Evolutionary conservation across 2,329 filamentous ascomycete species (phyloP).

Genomic region (Fusarium marasasianum): DNA sequence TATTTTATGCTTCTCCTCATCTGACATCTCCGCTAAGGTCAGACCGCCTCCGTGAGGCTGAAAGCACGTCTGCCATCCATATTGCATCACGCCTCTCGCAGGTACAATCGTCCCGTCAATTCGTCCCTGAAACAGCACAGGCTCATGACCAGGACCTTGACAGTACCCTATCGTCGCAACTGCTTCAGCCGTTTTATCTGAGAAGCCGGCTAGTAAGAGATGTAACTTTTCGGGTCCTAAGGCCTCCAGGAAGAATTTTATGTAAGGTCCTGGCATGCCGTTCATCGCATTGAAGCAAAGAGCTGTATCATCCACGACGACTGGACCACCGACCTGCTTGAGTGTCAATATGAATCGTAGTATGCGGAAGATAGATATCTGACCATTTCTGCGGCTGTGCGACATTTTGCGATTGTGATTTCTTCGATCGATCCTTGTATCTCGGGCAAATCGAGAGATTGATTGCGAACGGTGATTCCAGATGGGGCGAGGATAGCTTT

Average conservation of each 20-base stretch:
- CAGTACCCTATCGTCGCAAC: background rate
- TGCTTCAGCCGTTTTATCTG: background rate
- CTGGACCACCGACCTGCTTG: background rate
- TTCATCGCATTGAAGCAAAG: background rate
- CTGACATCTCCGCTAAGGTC: background rate
- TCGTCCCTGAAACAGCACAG: background rate
- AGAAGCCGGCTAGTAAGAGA: background rate
- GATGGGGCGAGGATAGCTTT: background rate
- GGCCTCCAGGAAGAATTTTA: background rate
- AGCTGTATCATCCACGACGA: background rate
- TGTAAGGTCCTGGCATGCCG: background rate
- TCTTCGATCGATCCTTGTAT: background rate
- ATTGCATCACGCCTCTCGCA: background rate
- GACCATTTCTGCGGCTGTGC: background rate
- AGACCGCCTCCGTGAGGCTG: rapidly evolving
- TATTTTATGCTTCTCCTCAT: background rate
- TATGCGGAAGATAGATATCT: rapidly evolving
- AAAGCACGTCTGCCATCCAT: background rate
- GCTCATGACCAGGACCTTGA: background rate
- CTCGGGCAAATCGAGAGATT: background rate
- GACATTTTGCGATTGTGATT: background rate
- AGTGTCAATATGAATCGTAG: background rate
- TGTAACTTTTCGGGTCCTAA: background rate
- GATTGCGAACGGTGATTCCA: background rate
- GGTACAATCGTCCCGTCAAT: background rate